phyloP scores from a whole-genome alignment of 1,284 basidiomycete species.

The Rhodotorula sp. region DNA sequence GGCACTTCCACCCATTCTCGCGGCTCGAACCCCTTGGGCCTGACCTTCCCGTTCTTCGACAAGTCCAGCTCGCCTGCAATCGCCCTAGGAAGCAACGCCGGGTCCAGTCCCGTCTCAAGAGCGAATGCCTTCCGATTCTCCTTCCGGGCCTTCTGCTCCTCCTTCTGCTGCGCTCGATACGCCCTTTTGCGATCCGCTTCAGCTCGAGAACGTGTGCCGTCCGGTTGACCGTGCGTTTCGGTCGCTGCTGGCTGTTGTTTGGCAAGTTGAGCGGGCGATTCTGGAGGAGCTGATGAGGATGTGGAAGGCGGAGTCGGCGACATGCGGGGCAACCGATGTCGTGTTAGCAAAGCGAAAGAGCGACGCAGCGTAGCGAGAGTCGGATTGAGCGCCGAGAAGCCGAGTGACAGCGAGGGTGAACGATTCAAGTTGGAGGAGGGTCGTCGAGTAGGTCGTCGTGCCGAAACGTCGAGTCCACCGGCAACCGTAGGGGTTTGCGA shows the following conservation, averaged over 20 bases:
- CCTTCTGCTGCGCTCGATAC: slow-evolving; percentile 24
- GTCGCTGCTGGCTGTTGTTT: neutral
- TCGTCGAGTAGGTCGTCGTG: neutral
- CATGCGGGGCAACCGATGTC: neutral
- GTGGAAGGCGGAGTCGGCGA: neutral
- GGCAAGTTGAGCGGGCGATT: too few relatives aligned
- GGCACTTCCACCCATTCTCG: slow-evolving; percentile 29
- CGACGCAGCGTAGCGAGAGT: too few relatives aligned
- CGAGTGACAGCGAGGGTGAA: neutral
- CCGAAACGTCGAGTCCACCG: neutral
- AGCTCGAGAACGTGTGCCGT: neutral
- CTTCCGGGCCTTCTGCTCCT: slow-evolving; percentile 27
- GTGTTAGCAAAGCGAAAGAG: neutral
- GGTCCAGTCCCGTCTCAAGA: slow-evolving; percentile 25
- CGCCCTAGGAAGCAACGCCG: slow-evolving; percentile 7
- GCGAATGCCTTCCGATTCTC: slow-evolving; percentile 18
- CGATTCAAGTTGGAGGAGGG: neutral
- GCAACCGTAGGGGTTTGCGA: too few relatives aligned
- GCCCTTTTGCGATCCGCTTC: slow-evolving; percentile 22
- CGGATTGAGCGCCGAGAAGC: neutral
- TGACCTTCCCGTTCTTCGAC: neutral
- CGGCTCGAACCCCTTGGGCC: slow-evolving; percentile 24
- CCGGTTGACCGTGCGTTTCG: neutral
- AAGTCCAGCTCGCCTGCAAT: slow-evolving; percentile 11
- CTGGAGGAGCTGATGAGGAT: too few relatives aligned